Evolutionary conservation across 176 grass and related monocot species (phyloP).

Genomic region (Paspalum vaginatum): DNA sequence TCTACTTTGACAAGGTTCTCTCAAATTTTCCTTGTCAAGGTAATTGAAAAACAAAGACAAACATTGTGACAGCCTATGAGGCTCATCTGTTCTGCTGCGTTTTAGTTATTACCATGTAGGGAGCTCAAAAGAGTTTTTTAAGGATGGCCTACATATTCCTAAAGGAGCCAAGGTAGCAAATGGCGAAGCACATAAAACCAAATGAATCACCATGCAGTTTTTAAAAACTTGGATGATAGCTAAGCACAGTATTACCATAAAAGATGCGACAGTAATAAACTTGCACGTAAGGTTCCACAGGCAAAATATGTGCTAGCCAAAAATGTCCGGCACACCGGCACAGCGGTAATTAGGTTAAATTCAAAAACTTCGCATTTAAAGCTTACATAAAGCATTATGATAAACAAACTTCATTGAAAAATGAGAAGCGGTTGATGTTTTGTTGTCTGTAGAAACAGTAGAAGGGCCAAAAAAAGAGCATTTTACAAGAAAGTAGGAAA

Average conservation of each 20-base stretch:
- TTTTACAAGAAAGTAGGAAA: not conserved
- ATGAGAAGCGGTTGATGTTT: not conserved
- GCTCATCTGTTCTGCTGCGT: not conserved
- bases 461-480: not conserved
- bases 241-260: not conserved
- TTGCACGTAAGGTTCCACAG: not conserved
- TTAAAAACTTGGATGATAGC: conserved; percentile 4
- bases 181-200: not conserved
- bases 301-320: not conserved
- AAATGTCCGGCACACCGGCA: not conserved
- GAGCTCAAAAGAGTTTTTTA: conserved; percentile 2
- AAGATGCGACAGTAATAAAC: not conserved
- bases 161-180: conserved; percentile 17
- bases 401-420: not conserved
- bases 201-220: conserved; percentile 19
- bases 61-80: conserved; percentile 8
- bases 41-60: conserved; percentile 5
- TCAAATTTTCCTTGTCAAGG: conserved; percentile 1
- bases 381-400: not conserved
- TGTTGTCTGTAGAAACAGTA: conserved; percentile 15
- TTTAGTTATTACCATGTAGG: not conserved
- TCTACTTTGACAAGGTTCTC: conserved; percentile 4
- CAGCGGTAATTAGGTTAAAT: not conserved
- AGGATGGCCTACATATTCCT: not conserved
- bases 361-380: not conserved